A percentile compares a stretch with the other conserved stretches of the same genome.
Conservation (phyloP, 768 basidiomycete genomes). For the Thelephora aurantiotincta region DNA sequence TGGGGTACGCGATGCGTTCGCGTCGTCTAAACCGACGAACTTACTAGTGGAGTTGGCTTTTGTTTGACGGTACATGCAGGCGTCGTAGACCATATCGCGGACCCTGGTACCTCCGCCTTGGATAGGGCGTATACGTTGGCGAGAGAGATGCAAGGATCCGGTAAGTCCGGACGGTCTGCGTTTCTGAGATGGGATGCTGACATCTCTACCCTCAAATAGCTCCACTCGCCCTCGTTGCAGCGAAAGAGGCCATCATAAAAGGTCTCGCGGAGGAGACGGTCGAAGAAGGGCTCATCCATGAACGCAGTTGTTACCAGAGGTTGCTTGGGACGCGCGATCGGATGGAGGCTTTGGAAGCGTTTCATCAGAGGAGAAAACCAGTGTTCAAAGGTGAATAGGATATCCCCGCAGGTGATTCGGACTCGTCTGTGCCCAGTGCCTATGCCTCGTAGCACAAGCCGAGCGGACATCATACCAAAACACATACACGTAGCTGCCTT, state of each 20-base stretch:
- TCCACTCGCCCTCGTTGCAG: conserved; percentile 75
- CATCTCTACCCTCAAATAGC: conserved; percentile 28
- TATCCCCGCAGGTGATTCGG: too few species aligned
- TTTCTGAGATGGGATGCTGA: too few species aligned
- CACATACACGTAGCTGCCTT: too few species aligned
- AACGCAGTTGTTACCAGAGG: conserved; percentile 72
- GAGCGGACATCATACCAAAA: too few species aligned
- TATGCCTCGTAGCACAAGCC: too few species aligned
- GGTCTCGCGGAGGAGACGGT: conserved; percentile 58
- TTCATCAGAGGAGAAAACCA: conserved; percentile 70
- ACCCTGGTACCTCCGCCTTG: conserved; percentile 41
- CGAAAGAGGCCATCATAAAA: conserved; percentile 73
- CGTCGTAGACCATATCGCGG: conserved; percentile 69
- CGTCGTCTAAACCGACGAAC: not conserved
- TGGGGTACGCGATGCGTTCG: conserved; percentile 34
- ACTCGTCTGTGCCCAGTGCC: too few species aligned
- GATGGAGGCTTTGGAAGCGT: conserved; percentile 72
- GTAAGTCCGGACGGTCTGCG: conserved; percentile 20
- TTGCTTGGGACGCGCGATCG: conserved; percentile 70
- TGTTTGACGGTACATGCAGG: conserved; percentile 27
- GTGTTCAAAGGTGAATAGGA: conserved; percentile 73
- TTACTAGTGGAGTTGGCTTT: not conserved
- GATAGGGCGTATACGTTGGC: conserved; percentile 65
- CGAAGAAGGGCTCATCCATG: conserved; percentile 86
- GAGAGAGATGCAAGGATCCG: conserved; percentile 49